These are phyloP conservation scores for Cordyceps pruinosa DNA, from an alignment of 2,329 filamentous ascomycete genomes.

Conservation along the genomic window DNA sequence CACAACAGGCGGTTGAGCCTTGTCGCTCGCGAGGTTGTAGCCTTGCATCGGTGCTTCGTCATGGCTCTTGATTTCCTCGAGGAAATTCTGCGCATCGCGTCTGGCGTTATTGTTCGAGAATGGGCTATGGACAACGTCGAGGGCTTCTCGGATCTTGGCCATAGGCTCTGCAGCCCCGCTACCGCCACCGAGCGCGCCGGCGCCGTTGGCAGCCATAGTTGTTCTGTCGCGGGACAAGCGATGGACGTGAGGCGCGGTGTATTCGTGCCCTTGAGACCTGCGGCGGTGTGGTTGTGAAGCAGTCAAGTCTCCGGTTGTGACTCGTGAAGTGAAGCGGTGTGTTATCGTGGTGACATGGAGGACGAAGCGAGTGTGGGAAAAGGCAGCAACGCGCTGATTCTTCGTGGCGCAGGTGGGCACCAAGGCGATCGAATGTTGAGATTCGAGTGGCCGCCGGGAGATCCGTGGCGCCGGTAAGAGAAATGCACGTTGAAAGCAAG, in stretches of 20 bases:
- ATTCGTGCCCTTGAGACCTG: not conserved
- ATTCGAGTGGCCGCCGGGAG: not conserved
- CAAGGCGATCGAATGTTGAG: slow-evolving; percentile 4
- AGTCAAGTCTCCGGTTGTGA: not conserved
- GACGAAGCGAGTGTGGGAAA: slow-evolving; percentile 6
- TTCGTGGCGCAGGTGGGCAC: not conserved
- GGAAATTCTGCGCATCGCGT: slow-evolving; percentile 73
- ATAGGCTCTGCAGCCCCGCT: slow-evolving; percentile 42
- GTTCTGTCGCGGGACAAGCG: slow-evolving; percentile 3
- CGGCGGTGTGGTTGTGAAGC: not conserved
- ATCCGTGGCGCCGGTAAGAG: not conserved
- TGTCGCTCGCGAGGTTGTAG: slow-evolving; percentile 72
- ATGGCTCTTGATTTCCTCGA: slow-evolving; percentile 77
- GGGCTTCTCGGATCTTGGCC: slow-evolving; percentile 69
- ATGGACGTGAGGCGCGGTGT: not conserved
- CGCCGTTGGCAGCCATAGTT: slow-evolving; percentile 34
- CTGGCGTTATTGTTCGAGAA: slow-evolving; percentile 74
- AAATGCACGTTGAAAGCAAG: not conserved
- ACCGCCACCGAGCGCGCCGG: slow-evolving; percentile 24
- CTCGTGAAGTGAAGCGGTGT: slow-evolving; percentile 7
- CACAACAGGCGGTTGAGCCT: slow-evolving; percentile 68
- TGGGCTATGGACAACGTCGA: slow-evolving; percentile 80
- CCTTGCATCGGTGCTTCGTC: slow-evolving; percentile 78
- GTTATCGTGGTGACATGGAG: slow-evolving; percentile 10
- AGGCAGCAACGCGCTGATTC: slow-evolving; percentile 1